Evolutionary conservation across 2,329 filamentous ascomycete genomes (phyloP).

Genomic region (Phyllosticta capitalensis): DNA sequence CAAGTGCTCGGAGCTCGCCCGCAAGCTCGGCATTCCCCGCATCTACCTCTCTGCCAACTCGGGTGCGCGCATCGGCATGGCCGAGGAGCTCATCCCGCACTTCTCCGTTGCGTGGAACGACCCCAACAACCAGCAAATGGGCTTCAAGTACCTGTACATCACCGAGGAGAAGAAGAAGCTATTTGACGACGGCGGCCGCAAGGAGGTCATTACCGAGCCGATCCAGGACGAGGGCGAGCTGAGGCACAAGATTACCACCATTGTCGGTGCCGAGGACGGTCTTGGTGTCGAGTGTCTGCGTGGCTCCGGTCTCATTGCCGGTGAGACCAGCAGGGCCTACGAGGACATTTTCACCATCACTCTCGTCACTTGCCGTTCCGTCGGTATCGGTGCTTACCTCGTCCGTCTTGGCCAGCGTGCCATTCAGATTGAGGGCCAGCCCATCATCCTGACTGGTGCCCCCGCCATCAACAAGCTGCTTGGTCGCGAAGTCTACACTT

Average conservation of each 20-base stretch:
- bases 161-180: conserved; percentile 76
- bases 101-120: conserved; percentile 98
- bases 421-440: conserved; percentile 97
- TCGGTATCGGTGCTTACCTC: conserved; percentile 98
- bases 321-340: conserved; percentile 92
- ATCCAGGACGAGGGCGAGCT: conserved; percentile 79
- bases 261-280: conserved; percentile 88
- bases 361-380: conserved; percentile 92
- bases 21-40: conserved; percentile 87
- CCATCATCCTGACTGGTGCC: conserved; percentile 96
- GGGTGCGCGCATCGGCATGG: conserved; percentile 91
- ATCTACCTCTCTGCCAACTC: conserved; percentile 99
- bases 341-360: conserved; percentile 99
- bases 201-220: conserved; percentile 79
- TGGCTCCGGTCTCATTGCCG: conserved; percentile 95
- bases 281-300: conserved; percentile 95
- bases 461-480: conserved; percentile 96
- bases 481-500: conserved; percentile 96
- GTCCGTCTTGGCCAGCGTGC: conserved; percentile 97
- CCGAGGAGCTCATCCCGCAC: conserved; percentile 91
- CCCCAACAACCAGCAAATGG: conserved; percentile 64
- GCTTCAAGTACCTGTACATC: conserved; percentile 96
- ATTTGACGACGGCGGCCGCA: conserved; percentile 67
- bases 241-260: conserved; percentile 86
- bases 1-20: conserved; percentile 95